These are phyloP conservation scores for Amanita inopinata DNA, from an alignment of 768 basidiomycete species.

Conservation along the genomic window DNA sequence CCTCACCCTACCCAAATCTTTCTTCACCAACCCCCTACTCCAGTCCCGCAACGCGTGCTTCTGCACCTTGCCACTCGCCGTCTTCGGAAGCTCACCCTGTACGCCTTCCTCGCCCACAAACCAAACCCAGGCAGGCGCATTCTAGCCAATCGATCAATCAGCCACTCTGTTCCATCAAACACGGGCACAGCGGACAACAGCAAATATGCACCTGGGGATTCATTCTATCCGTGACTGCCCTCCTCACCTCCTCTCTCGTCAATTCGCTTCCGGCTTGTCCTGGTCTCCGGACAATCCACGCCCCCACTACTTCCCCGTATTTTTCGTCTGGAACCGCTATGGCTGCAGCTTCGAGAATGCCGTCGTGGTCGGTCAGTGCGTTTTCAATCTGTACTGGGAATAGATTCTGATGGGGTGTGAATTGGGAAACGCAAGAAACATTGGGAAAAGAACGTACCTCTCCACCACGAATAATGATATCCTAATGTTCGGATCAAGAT, in stretches of 20 bases:
- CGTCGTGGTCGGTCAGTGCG: slow-evolving; percentile 41
- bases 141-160: slow-evolving; percentile 30
- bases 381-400: slow-evolving; percentile 85
- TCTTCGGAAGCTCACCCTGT: slow-evolving; percentile 61
- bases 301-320: slow-evolving; percentile 76
- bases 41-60: slow-evolving; percentile 69
- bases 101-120: slow-evolving; percentile 61
- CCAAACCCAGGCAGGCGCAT: slow-evolving; percentile 78
- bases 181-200: too few relatives aligned
- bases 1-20: slow-evolving; percentile 28
- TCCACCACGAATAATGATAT: slow-evolving; percentile 81
- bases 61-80: slow-evolving; percentile 81
- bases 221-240: slow-evolving; percentile 46
- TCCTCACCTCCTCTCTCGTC: slow-evolving; percentile 43
- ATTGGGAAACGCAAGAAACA: background rate
- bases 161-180: slow-evolving; percentile 1
- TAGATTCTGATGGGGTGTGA: slow-evolving; percentile 45
- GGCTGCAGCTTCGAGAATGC: slow-evolving; percentile 62
- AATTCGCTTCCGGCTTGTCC: slow-evolving; percentile 23
- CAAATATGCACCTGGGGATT: slow-evolving; percentile 61
- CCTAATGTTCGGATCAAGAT: slow-evolving; percentile 37
- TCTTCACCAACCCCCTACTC: slow-evolving; percentile 46
- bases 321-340: slow-evolving; percentile 58
- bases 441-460: slow-evolving; percentile 37
- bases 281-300: slow-evolving; percentile 56